These are phyloP conservation scores for Eucalyptus albens DNA, from an alignment of 345 rosid species.

Conservation along the genomic window DNA sequence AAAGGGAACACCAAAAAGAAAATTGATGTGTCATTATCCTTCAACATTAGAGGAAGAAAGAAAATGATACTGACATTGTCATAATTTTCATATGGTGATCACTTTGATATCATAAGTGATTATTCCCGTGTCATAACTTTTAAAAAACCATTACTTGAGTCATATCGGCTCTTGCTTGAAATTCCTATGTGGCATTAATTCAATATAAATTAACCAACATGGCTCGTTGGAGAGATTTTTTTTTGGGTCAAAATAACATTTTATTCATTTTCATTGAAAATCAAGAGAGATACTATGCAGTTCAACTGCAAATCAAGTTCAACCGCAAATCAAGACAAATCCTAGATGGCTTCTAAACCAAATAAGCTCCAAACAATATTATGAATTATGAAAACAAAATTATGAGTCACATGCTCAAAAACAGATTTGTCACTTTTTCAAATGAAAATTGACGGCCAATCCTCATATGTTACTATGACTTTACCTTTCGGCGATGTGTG, in stretches of 20 bases:
- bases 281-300: not conserved
- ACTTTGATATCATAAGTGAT: not conserved
- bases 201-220: not conserved
- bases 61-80: not conserved
- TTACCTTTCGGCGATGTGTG: accelerated
- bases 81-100: not conserved
- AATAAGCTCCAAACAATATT: not conserved
- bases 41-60: not conserved
- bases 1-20: not conserved
- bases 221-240: accelerated
- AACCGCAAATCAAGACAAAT: not conserved
- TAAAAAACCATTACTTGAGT: not conserved
- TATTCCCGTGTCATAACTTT: not conserved
- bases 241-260: no score
- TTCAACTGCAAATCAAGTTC: not conserved
- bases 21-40: not conserved
- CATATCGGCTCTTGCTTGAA: not conserved
- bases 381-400: no score
- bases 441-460: not conserved
- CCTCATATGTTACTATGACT: not conserved
- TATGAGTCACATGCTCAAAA: not conserved
- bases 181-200: not conserved
- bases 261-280: no score
- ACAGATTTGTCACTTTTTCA: no score
- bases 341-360: not conserved